phyloP scores from a whole-genome alignment of 1,284 basidiomycete genomes.

The Vanrija pseudolonga region DNA sequence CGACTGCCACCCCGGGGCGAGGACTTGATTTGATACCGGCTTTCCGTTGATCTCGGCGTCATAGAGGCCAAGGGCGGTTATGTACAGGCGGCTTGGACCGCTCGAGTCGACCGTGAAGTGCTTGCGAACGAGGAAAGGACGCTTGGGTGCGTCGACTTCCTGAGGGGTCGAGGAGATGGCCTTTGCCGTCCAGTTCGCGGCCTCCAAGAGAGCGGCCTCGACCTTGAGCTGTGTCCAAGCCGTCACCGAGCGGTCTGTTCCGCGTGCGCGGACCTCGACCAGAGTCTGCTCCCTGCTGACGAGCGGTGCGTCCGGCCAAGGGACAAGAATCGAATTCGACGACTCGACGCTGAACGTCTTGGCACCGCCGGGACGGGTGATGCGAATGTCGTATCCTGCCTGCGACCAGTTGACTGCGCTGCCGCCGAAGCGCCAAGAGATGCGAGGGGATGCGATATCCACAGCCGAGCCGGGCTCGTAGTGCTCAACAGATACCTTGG shows the following conservation, averaged over 20 bases:
- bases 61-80: conserved; percentile 42
- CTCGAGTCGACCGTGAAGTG: conserved; percentile 11
- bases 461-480: conserved; percentile 25
- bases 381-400: conserved; percentile 25
- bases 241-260: conserved; percentile 15
- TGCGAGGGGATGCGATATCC: conserved; percentile 18
- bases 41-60: conserved; percentile 34
- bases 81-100: conserved; percentile 25
- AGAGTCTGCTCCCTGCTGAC: conserved; percentile 17
- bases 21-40: conserved; percentile 32
- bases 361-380: conserved; percentile 7
- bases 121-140: conserved; percentile 23
- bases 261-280: conserved; percentile 20
- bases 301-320: conserved; percentile 32
- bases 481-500: conserved; percentile 20
- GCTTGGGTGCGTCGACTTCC: conserved; percentile 19
- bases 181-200: conserved; percentile 25
- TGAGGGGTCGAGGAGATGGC: conserved; percentile 12
- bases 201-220: conserved; percentile 26
- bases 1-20: conserved; percentile 41
- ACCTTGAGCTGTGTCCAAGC: conserved; percentile 6
- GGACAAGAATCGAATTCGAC: conserved; percentile 22
- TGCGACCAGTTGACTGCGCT: conserved; percentile 28
- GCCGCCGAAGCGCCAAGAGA: conserved; percentile 35
- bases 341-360: conserved; percentile 18